Conservation (phyloP, 306 rosid genomes). For the Potentilla sterilis region DNA sequence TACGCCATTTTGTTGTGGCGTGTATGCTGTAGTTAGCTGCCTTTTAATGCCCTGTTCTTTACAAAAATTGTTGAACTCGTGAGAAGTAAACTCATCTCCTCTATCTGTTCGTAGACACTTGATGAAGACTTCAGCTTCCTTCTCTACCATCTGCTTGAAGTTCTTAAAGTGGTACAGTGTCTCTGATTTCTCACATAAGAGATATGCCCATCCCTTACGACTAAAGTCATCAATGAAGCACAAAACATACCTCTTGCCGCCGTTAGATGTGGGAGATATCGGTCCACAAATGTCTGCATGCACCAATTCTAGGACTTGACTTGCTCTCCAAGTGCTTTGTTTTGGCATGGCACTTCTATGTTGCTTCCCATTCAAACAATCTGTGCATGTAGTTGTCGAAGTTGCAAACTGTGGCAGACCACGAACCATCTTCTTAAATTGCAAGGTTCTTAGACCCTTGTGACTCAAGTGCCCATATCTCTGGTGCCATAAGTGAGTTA, state of each 20-base stretch:
- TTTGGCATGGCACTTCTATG: constrained; percentile 2
- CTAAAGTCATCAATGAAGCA: constrained; percentile 4
- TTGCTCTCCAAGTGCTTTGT: background rate
- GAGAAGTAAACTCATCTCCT: background rate
- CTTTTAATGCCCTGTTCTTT: background rate
- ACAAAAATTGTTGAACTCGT: background rate
- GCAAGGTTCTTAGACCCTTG: background rate
- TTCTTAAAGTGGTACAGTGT: background rate
- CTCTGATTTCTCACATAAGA: background rate
- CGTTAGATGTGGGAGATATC: background rate
- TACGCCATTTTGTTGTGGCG: background rate
- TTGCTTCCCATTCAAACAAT: background rate
- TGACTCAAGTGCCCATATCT: background rate
- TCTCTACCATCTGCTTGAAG: background rate
- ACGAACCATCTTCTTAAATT: background rate
- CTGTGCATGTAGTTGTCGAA: background rate
- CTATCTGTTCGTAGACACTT: no score
- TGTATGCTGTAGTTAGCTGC: background rate
- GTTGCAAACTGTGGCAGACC: background rate
- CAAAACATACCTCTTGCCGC: background rate
- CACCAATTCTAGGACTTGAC: background rate
- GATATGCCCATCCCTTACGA: background rate
- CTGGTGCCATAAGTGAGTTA: background rate
- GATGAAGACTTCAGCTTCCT: background rate
- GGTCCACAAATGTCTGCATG: background rate